A percentile compares a stretch with the other conserved stretches of the same genome.
Evolutionary conservation across 2,329 filamentous ascomycete genomes (phyloP).

Genomic region (Arthrinium puccinioides): DNA sequence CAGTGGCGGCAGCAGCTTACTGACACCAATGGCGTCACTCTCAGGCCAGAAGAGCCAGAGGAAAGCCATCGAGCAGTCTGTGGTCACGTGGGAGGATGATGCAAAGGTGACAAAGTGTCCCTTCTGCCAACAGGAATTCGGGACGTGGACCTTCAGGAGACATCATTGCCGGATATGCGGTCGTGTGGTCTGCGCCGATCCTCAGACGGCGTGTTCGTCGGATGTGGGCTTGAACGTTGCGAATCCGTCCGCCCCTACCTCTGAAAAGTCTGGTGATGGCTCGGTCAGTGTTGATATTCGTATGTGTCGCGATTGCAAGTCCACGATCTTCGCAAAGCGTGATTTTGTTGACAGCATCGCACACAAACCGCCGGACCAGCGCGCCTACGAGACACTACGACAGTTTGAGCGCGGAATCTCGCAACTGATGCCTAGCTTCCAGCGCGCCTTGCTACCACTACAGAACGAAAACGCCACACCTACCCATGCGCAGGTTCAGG

Average conservation of each 20-base stretch:
- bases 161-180: conserved; percentile 96
- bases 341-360: conserved; percentile 69
- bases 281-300: conserved; percentile 68
- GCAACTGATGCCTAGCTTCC: conserved; percentile 75
- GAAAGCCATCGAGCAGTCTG: conserved; percentile 79
- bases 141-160: conserved; percentile 82
- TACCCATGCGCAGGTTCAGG: conserved; percentile 63
- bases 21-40: conserved; percentile 55
- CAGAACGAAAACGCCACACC: conserved; percentile 49
- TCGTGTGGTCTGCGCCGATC: conserved; percentile 85
- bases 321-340: conserved; percentile 53
- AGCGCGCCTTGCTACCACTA: conserved; percentile 64
- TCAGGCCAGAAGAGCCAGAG: conserved; percentile 66
- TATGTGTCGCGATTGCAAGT: conserved; percentile 84
- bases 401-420: conserved; percentile 87
- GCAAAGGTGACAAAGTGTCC: conserved; percentile 72
- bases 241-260: conserved; percentile 35
- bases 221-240: conserved; percentile 77
- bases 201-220: conserved; percentile 73
- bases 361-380: conserved; percentile 65
- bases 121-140: conserved; percentile 94
- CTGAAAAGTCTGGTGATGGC: conserved; percentile 28
- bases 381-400: conserved; percentile 72
- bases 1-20: conserved; percentile 42
- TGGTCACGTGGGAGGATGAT: conserved; percentile 95